A percentile compares a stretch with the other conserved stretches of the same genome.
These are phyloP conservation scores for Aspergillus chevalieri DNA, from an alignment of 2,329 filamentous ascomycete species.

Conservation along the genomic window DNA sequence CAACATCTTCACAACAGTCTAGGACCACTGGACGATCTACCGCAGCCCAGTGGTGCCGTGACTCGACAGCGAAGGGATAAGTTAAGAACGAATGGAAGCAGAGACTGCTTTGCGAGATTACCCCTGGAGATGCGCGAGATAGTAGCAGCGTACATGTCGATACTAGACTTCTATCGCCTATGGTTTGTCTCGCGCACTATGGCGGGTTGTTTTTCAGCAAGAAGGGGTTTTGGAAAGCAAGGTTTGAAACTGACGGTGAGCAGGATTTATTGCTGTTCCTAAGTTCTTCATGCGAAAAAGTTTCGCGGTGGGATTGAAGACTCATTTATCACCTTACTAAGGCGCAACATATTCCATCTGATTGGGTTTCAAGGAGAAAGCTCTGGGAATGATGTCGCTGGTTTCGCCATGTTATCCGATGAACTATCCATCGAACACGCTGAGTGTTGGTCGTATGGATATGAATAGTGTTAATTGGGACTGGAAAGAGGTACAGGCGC, in stretches of 20 bases:
- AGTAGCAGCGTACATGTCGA: not conserved
- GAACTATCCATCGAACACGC: not conserved
- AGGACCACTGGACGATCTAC: not conserved
- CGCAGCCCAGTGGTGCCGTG: not conserved
- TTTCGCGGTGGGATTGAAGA: too few species aligned
- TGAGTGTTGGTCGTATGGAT: not conserved
- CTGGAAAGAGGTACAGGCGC: not conserved
- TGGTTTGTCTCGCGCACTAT: not conserved
- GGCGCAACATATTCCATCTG: too few species aligned
- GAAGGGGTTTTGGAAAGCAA: not conserved
- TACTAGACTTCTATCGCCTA: not conserved
- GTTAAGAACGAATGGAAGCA: not conserved
- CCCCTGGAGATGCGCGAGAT: not conserved
- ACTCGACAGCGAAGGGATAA: not conserved
- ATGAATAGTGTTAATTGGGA: not conserved
- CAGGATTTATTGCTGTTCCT: not conserved
- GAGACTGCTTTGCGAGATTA: not conserved
- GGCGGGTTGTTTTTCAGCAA: not conserved
- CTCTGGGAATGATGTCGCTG: not conserved
- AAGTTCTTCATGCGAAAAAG: too few species aligned
- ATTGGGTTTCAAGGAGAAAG: not conserved
- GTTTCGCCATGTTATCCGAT: not conserved
- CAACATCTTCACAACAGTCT: not conserved
- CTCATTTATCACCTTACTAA: too few species aligned
- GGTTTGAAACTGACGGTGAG: not conserved